Base-by-base conservation (phyloP, 805 yeast species). In the Wickerhamiella allomyrinae region DNA sequence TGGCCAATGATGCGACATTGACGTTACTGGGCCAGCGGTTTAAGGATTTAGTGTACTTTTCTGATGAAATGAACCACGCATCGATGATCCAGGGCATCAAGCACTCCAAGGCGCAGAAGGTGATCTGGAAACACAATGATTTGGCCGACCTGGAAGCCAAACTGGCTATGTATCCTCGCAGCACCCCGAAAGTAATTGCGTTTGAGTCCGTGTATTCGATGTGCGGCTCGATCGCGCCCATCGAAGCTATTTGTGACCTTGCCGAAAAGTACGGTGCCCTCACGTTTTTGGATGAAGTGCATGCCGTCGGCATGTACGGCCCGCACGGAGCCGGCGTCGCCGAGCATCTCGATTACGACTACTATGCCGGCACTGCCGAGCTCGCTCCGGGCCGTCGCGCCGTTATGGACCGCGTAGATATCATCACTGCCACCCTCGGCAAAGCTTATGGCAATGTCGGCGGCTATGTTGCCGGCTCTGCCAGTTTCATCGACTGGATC, bases 241-340 rank as follows among this genome's bases (percentile, higher is more conserved):
- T 91, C 54, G 84, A 80, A 55, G 76, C 73, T 47, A 86, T 91
- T 51, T 89, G 96, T 61, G 95, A 87, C 53, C 71, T 91, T 57
- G 99, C 99, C 33, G 95, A 91, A 41, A 85, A 91, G 65, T 91
- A 91, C 60, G 97, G 97, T 48, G 97, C 97, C 37, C 65, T 91
- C 54, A 91, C 99, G 23, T 91, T 91, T 63, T 69, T 91, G 60
- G 99, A 91, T 61, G 99, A 91, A 64, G 99, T 91, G 29, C 99
- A 91, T 58, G 97, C 98, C 27, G 97, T 91, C 37, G 99, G 99
- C 43, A 74, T 91, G 79, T 91, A 91, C 59, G 99, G 99, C 55
- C 97, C 99, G 46, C 95, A 83, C 56, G 99, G 99, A 58, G 98
- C 95, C 25, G 99, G 99, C 66, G 97, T 91, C 42, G 95, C 97